Base-by-base conservation (phyloP, 345 rosid genomes). In the Eucalyptus paniculata region DNA sequence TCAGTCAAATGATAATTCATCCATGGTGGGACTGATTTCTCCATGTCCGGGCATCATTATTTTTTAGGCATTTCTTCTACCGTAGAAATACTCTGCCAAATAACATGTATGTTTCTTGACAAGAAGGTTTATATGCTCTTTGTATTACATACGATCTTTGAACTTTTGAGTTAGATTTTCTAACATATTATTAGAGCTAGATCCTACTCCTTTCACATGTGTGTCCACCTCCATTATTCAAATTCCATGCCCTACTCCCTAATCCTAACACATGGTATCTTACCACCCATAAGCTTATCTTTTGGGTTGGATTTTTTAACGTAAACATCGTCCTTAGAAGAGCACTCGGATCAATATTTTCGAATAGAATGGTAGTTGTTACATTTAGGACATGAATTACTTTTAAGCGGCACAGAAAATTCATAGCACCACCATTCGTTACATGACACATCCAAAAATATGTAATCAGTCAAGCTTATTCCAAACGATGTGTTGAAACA, bases 291-390 rank as follows among this genome's bases (percentile, higher is more conserved):
- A 17, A 32, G 80, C 21, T 67, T n/a, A 67, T 67, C 40, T 67
- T 67, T 16, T 16, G 23, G 80, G 40, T 32, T 16, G 19, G 23
- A 67, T 67, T 7, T n/a, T 32, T 18, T 8, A n/a, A 8, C 0
- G 12, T 17, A 15, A 65, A 17, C 21, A n/a, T 65, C 1, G 1
- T 4, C 21, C 40, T 32, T 16, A 5, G 16, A n/a, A 67, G 34
- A 17, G 37, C 12, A n/a, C 40, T 3, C 0, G 6, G 6, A 67
- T 67, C 1, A 65, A 3, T 11, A 8, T 3, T 65, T n/a, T 65
- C 6, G 4, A 65, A 65, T 0, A n/a, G 1, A 60, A 30, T 2
- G 0, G 2, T 0, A 6, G 2, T 34, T 5, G 2, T 34, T 69
- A 6, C 44, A 18, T 34, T 69, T 69, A 18, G 9, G 28, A 77